Percentiles rank a stretch among this genome's conserved stretches.
phyloP scores from a whole-genome alignment of 108 stramenopile species.

The Parietichytrium sp. region DNA sequence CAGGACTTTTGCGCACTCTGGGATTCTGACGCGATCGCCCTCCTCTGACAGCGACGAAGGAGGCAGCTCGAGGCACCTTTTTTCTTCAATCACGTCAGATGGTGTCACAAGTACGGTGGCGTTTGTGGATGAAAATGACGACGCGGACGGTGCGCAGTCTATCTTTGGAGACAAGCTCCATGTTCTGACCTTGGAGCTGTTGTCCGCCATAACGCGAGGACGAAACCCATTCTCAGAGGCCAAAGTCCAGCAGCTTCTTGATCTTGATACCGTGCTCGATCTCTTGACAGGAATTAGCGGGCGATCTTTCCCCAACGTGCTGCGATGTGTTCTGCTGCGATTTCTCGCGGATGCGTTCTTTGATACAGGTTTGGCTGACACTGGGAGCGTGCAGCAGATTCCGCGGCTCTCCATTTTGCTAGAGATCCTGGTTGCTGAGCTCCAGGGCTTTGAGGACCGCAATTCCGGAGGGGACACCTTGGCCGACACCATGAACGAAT shows the following conservation, averaged over 20 bases:
- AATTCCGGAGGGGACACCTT: not conserved
- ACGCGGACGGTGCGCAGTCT: not conserved
- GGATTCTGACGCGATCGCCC: too few species aligned
- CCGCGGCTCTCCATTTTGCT: not conserved
- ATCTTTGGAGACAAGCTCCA: too few species aligned
- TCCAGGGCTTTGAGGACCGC: not conserved
- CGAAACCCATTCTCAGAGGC: slow-evolving; percentile 13
- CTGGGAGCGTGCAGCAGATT: slow-evolving; percentile 27
- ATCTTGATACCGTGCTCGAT: not conserved
- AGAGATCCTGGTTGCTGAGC: not conserved
- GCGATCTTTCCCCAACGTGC: not conserved
- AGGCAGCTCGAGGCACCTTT: too few species aligned
- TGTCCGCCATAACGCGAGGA: slow-evolving; percentile 13
- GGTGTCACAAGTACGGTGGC: not conserved
- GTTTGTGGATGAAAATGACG: not conserved
- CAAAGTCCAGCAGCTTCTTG: not conserved
- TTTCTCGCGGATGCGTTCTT: not conserved
- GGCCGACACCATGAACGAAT: not conserved
- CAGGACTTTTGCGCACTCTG: too few species aligned
- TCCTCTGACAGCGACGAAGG: too few species aligned
- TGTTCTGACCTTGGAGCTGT: not conserved
- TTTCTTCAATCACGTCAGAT: too few species aligned
- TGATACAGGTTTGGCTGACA: slow-evolving; percentile 1
- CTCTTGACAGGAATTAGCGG: not conserved
- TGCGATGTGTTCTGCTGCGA: slow-evolving; percentile 5